A percentile compares a stretch with the other conserved stretches of the same genome.
phyloP scores from a whole-genome alignment of 192 early-diverging fungal species.

The Podila clonocystis region DNA sequence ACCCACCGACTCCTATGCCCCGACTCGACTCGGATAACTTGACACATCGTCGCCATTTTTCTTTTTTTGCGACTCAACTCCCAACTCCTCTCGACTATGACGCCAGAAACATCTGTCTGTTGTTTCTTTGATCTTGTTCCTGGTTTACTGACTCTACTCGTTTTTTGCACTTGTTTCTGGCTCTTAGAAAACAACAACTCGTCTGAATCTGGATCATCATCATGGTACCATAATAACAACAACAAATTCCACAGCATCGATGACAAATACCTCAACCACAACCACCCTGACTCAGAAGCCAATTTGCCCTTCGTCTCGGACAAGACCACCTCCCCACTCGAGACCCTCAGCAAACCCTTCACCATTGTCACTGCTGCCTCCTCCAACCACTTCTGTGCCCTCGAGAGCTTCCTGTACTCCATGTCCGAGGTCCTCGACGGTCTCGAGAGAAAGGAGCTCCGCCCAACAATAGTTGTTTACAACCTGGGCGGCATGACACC shows the following conservation, averaged over 20 bases:
- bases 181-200: neutral
- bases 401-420: conserved; percentile 60
- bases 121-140: too few relatives aligned
- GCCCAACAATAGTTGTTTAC: conserved; percentile 62
- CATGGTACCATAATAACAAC: neutral
- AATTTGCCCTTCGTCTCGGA: conserved; percentile 30
- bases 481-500: conserved; percentile 60
- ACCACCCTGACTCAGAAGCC: conserved; percentile 10
- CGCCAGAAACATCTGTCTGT: too few relatives aligned
- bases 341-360: conserved; percentile 33
- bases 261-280: conserved; percentile 20
- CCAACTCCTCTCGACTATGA: too few relatives aligned
- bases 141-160: neutral
- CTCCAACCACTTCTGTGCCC: conserved; percentile 62
- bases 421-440: conserved; percentile 49
- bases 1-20: too few relatives aligned
- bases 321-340: conserved; percentile 27
- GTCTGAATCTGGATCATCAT: neutral
- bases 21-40: neutral
- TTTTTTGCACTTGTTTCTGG: neutral
- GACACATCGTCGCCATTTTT: neutral
- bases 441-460: conserved; percentile 29
- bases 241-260: conserved; percentile 11
- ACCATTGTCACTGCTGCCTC: conserved; percentile 65
- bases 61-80: neutral